These are phyloP conservation scores for Ustilago esculenta DNA, from an alignment of 1,284 basidiomycete genomes.

Conservation along the genomic window DNA sequence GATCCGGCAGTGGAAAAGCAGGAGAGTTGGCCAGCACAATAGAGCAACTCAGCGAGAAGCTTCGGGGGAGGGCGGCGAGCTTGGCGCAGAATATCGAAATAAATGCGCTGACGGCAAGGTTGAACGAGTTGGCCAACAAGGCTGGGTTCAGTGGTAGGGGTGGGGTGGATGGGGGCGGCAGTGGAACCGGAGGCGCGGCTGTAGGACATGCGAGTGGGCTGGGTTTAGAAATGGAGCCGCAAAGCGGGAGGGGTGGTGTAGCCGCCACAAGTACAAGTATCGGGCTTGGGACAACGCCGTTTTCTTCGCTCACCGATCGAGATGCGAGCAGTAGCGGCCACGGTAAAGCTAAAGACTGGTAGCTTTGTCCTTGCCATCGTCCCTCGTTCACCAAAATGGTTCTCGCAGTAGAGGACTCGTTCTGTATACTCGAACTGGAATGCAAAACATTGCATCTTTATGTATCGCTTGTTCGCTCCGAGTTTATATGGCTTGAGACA, in stretches of 20 bases:
- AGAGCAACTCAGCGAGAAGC: conserved; percentile 39
- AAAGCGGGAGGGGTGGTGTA: not conserved
- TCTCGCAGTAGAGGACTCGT: too few species aligned
- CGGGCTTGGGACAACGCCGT: not conserved
- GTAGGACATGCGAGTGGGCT: conserved; percentile 4
- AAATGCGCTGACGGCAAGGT: conserved; percentile 47
- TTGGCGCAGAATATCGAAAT: conserved; percentile 51
- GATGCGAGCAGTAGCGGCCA: conserved; percentile 5
- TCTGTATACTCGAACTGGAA: too few species aligned
- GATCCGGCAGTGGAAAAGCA: conserved; percentile 3
- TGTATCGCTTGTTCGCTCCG: too few species aligned
- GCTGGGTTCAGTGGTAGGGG: conserved; percentile 40
- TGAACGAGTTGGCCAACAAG: conserved; percentile 53
- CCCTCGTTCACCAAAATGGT: too few species aligned
- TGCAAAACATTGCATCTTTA: too few species aligned
- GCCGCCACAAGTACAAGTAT: conserved; percentile 14
- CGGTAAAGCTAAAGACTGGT: conserved; percentile 23
- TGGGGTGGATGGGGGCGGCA: not conserved
- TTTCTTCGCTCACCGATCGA: conserved; percentile 8
- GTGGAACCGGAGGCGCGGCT: not conserved
- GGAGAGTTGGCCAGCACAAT: conserved; percentile 16
- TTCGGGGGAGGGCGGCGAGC: conserved; percentile 42
- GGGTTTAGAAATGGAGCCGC: conserved; percentile 18
- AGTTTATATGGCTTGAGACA: too few species aligned
- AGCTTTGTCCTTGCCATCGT: too few species aligned